Evolutionary conservation across 768 basidiomycete species (phyloP).

Genomic region (Panus rudis): DNA sequence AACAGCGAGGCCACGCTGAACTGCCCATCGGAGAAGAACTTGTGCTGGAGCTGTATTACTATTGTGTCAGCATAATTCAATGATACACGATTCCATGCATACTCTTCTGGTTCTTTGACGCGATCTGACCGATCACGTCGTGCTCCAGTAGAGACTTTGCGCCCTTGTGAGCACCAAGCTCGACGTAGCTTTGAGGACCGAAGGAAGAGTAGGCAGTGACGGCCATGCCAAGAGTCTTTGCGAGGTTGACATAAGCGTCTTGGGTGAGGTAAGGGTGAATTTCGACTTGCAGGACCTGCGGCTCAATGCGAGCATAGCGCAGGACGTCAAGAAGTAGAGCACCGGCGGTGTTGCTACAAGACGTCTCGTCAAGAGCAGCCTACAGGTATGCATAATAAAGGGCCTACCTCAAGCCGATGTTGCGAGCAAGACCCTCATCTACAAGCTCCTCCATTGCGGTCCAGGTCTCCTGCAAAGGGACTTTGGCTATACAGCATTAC

Average conservation of each 20-base stretch:
- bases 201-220: slow-evolving; percentile 53
- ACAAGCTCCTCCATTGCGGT: slow-evolving; percentile 72
- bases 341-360: slow-evolving; percentile 68
- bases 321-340: slow-evolving; percentile 67
- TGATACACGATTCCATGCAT: slow-evolving; percentile 9
- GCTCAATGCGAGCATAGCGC: slow-evolving; percentile 64
- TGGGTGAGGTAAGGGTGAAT: slow-evolving; percentile 51
- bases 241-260: slow-evolving; percentile 36
- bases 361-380: too few relatives aligned
- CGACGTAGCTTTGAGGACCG: slow-evolving; percentile 51
- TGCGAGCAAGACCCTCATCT: slow-evolving; percentile 61
- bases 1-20: slow-evolving; percentile 40
- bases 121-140: slow-evolving; percentile 35
- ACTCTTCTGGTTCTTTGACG: slow-evolving; percentile 50
- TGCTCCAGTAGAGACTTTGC: slow-evolving; percentile 48
- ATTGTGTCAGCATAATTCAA: not conserved
- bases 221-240: slow-evolving; percentile 38
- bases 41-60: slow-evolving; percentile 30
- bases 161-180: slow-evolving; percentile 55
- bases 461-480: slow-evolving; percentile 81
- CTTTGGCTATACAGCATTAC: slow-evolving; percentile 41
- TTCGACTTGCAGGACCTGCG: slow-evolving; percentile 55
- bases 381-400: not conserved
- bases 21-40: slow-evolving; percentile 43
- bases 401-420: slow-evolving; percentile 69